Base-by-base conservation (phyloP, 2,329 filamentous ascomycete species). In the Daldinia sp. region DNA sequence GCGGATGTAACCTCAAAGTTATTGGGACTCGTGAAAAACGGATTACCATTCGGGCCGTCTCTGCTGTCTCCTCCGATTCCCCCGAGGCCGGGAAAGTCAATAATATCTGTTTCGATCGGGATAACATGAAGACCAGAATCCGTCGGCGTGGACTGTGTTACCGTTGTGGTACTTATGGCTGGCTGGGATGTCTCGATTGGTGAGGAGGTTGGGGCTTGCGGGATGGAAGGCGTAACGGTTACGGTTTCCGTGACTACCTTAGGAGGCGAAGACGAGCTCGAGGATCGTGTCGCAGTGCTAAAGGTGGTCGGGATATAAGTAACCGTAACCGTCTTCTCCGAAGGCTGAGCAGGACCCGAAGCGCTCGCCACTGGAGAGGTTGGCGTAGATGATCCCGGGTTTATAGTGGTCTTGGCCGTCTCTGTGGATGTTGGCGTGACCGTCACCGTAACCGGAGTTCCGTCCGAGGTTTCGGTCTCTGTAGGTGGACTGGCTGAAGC, bases 401-500 rank as follows among this genome's bases (percentile, higher is more conserved):
- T 67, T 13, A 70, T 17, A 8, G 65, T 67, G 23, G 69, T 63
- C 35, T 68, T 34, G 39, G 67, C 71, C 5, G 67, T 71, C 21
- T 66, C 39, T 2, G 71, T 74, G 13, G 72, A 63, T 5, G 66
- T 71, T 10, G 72, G 70, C 7, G 66, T 72, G 32, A 70, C 47
- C 3, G 72, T 74, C 19, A 71, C 63, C 3, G 61, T 67, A 39
- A 70, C 54, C 17, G 64, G 11, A 13, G 25, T 58, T 3, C 53
- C 58, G 11, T n/a, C 58, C 29, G 57, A 54, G 13, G 37, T 29
- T 17, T 43, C 34, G 1, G 58, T 49, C 30, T 30, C 45, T 34
- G 48, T 55, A 43, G 48, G 21, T 19, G 68, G 62, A 43, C 35
- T 60, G 6, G 63, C 19, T 25, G 51, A 15, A 19, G 50, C 35